Evolutionary conservation across 148 eudicot species (phyloP), one percentile per base, ranked within the genome.

Genomic region (Oxyria digyna): DNA sequence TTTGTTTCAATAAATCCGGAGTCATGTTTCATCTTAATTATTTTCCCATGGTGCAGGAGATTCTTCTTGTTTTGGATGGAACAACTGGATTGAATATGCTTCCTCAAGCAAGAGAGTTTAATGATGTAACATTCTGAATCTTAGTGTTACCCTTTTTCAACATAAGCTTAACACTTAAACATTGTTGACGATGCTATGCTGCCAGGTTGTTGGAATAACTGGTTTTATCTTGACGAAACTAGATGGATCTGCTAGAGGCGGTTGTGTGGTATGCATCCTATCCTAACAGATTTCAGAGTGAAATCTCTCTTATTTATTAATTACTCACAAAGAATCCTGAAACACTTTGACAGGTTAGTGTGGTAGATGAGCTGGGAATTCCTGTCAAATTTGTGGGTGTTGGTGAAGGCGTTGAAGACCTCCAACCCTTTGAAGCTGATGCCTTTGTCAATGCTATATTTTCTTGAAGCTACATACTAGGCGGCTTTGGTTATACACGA

Each of bases 51-150:
- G 72, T 70, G 68, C 82, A 94, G 99, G 99, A 94, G 76, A 94
- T 94, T 66, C 77, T 94, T 70, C 87, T 83, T 71, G 99, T 94
- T 73, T 76, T 94, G 86, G 99, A 94, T 72, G 99, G 97, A 72
- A 94, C 99, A 59, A 94, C 99, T 76, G 99, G 99, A 63, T 84
- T 90, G 76, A 94, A 94, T 82, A 94, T 94, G 98, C 97, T 94
- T 76, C 99, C 99, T 69, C 99, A 94, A 73, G 99, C 99, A n/a
- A 84, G 93, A 78, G 99, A 94, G 79, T 94, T 93, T 78, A 94
- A 94, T 55, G 99, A 94, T 54, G 98, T 94, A 70, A 78, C 69
- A 29, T 68, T 12, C 74, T 62, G n/a, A 26, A 41, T 18, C 32
- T 50, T 50, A 4, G 38, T 14, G 37, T 27, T 29, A 13, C n/a